These are phyloP conservation scores for Oryza nivara DNA, from an alignment of 176 grass and related monocot species.

Conservation along the genomic window DNA sequence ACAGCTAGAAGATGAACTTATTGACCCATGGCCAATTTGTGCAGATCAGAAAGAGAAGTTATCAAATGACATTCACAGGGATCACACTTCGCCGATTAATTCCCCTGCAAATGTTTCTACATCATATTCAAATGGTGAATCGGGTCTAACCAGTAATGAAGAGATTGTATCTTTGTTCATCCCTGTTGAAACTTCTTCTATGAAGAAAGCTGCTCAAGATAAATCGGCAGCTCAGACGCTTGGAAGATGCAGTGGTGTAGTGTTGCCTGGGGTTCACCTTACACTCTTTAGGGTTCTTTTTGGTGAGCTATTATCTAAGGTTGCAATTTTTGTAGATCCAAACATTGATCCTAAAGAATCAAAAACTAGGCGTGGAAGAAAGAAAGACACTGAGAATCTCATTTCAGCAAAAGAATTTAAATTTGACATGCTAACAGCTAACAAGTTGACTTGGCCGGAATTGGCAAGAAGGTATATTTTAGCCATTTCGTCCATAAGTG, in stretches of 20 bases:
- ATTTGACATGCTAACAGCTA: conserved; percentile 78
- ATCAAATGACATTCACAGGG: conserved; percentile 48
- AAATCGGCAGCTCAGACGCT: conserved; percentile 68
- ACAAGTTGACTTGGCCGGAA: conserved; percentile 94
- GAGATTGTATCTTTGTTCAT: conserved; percentile 58
- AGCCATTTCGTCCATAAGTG: conserved; percentile 68
- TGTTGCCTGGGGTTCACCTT: conserved; percentile 71
- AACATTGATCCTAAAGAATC: conserved; percentile 86
- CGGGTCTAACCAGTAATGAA: conserved; percentile 54
- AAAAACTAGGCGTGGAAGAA: conserved; percentile 86
- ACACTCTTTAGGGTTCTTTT: conserved; percentile 86
- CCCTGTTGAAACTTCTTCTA: conserved; percentile 72
- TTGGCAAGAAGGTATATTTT: conserved; percentile 92
- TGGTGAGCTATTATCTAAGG: conserved; percentile 70
- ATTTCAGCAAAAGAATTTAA: conserved; percentile 70
- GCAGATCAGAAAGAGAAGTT: conserved; percentile 51
- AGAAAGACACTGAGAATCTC: conserved; percentile 72
- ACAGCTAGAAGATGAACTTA: conserved; percentile 92
- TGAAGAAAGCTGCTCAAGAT: conserved; percentile 66
- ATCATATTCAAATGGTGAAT: conserved; percentile 61
- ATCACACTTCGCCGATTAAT: conserved; percentile 53
- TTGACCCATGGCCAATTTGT: conserved; percentile 84
- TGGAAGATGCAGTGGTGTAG: conserved; percentile 76
- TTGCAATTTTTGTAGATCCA: conserved; percentile 86
- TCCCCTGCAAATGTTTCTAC: conserved; percentile 53